Base-by-base conservation (phyloP, 305 asterid genomes). In the Fraxinus ornus region DNA sequence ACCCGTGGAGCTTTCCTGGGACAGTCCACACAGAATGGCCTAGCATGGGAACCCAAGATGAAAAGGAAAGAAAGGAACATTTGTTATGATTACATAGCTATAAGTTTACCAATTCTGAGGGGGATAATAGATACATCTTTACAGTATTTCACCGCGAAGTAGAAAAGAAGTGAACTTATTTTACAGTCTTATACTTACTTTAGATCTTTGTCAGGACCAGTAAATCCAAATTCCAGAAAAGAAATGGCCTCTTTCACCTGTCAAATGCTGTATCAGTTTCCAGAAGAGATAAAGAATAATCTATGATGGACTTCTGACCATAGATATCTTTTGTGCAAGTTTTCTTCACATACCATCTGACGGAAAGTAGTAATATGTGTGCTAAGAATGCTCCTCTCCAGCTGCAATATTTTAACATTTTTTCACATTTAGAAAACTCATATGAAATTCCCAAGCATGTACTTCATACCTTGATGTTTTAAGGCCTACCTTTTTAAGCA, bases 201-300 rank as follows among this genome's bases (percentile, higher is more conserved):
- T 21, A 82, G 84, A 85, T 88, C 90, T 88, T 88, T 88, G 66
- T 81, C 91, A 15, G 83, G 66, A 74, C 84, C 89, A 24, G 85
- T 81, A 66, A 85, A 47, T 85, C 97, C 97, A 57, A 74, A 77
- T 86, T 94, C 95, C 84, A 85, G 88, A 85, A 90, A 93, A 21
- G 81, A 78, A 71, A 88, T 86, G 85, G 98, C 98, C 85, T 93
- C 98, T 85, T 89, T 90, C 81, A 96, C 97, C 98, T 95, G 91
- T 85, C 60, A 75, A 84, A 68, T 30, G 44, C 35, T 70, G 75
- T 30, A 70, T 70, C 36, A 70, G 76, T 28, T 30, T 70, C 39
- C 22, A 70, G 39, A 75, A 82, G 32, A 57, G 24, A 64, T 21
- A 71, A n/a, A 79, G 66, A 70, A 82, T 80, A 35, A 55, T 66